phyloP scores from a whole-genome alignment of 2,329 filamentous ascomycete species.

The Talaromyces sp. region DNA sequence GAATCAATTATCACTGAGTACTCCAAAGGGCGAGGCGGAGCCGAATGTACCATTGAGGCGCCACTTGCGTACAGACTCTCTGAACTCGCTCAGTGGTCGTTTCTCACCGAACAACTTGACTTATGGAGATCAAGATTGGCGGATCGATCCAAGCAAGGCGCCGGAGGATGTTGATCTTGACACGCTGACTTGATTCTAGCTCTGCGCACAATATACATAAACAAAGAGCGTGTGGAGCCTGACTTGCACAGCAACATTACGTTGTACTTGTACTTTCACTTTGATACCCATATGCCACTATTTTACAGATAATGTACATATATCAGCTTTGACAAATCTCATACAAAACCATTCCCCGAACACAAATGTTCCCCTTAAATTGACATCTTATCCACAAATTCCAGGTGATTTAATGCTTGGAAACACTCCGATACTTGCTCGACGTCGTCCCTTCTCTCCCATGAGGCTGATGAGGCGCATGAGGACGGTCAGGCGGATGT shows the following conservation, averaged over 20 bases:
- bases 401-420: conserved; percentile 1
- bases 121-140: conserved; percentile 16
- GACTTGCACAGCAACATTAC: not conserved
- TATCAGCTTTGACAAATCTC: not conserved
- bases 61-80: not conserved
- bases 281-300: conserved; percentile 1
- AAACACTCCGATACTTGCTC: conserved; percentile 17
- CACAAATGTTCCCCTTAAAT: not conserved
- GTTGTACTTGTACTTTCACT: not conserved
- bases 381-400: not conserved
- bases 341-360: not conserved
- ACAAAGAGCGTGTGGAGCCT: not conserved
- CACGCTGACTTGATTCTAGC: not conserved
- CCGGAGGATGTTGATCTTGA: conserved; percentile 18
- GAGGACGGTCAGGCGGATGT: not conserved
- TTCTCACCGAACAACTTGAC: conserved; percentile 1
- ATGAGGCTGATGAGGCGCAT: conserved; percentile 2
- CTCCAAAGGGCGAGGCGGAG: not conserved
- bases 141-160: conserved; percentile 15
- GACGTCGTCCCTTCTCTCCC: conserved; percentile 13
- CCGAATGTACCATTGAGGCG: not conserved
- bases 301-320: conserved; percentile 6
- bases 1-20: not conserved
- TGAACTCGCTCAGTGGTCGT: not conserved
- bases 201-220: not conserved